Percentiles rank a stretch among this genome's conserved stretches.
These are phyloP conservation scores for Diaporthe citri DNA, from an alignment of 2,329 filamentous ascomycete species.

Conservation along the genomic window DNA sequence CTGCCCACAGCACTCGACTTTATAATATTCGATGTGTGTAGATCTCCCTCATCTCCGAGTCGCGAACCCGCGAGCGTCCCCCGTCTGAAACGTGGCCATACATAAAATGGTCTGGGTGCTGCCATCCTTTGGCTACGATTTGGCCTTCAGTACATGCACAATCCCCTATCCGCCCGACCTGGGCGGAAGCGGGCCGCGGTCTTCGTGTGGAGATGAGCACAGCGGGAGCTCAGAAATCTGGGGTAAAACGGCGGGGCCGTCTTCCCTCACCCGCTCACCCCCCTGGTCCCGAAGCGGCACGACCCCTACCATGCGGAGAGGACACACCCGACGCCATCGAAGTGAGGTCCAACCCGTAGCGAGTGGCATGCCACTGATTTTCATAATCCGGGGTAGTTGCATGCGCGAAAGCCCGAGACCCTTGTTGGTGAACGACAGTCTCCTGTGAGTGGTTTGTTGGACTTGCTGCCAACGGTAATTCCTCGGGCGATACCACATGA, in stretches of 20 bases:
- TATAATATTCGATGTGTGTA: slow-evolving; percentile 12
- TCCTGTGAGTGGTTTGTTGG: neutral
- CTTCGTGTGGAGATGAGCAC: neutral
- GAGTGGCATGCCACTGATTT: neutral
- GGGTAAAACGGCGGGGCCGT: slow-evolving; percentile 8
- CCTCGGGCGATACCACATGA: neutral
- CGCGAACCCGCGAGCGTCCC: neutral
- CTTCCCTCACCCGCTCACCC: slow-evolving; percentile 10
- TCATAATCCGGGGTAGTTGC: neutral
- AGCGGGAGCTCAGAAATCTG: slow-evolving; percentile 7
- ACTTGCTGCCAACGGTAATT: neutral
- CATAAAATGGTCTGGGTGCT: neutral
- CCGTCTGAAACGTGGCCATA: neutral
- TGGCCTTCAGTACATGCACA: neutral
- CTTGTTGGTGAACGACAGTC: neutral
- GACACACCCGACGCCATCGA: slow-evolving; percentile 13
- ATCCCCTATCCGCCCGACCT: neutral
- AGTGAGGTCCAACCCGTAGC: neutral
- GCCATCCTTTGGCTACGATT: neutral
- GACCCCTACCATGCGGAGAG: neutral
- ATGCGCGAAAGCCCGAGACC: neutral
- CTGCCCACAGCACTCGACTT: slow-evolving; percentile 10
- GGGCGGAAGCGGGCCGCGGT: neutral
- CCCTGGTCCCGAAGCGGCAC: neutral
- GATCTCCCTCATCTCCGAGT: neutral